phyloP scores from a whole-genome alignment of 345 rosid genomes.

The Ailanthus altissimus region DNA sequence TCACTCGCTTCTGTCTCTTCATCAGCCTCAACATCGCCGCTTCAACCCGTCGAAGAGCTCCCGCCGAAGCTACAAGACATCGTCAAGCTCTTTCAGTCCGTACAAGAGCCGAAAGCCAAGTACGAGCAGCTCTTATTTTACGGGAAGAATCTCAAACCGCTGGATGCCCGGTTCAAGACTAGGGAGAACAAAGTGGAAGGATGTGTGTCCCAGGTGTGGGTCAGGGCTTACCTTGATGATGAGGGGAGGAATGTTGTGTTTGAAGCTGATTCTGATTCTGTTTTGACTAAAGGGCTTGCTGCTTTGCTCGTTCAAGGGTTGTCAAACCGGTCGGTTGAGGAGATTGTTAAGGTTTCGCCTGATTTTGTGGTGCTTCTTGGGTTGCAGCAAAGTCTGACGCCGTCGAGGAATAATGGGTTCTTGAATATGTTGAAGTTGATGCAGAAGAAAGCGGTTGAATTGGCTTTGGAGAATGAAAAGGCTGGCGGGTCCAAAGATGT shows the following conservation, averaged over 20 bases:
- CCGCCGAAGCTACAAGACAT: constrained; percentile 90
- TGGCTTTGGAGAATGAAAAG: constrained; percentile 46
- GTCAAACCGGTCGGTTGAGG: constrained; percentile 72
- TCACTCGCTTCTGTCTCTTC: constrained; percentile 30
- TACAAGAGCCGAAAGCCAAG: constrained; percentile 67
- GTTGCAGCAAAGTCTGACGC: constrained; percentile 79
- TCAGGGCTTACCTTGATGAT: constrained; percentile 73
- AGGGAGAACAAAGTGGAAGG: constrained; percentile 87
- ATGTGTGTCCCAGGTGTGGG: constrained; percentile 96
- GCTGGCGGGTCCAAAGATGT: constrained; percentile 21
- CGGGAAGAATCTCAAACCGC: constrained; percentile 71
- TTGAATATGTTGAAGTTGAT: constrained; percentile 89
- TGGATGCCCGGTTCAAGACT: constrained; percentile 69
- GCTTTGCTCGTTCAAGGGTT: constrained; percentile 87
- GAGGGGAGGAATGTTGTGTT: constrained; percentile 58
- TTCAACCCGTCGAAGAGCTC: constrained; percentile 76
- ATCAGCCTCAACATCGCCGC: constrained; percentile 36
- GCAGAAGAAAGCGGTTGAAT: constrained; percentile 77
- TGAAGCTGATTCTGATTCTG: constrained; percentile 94
- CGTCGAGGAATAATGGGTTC: constrained; percentile 90
- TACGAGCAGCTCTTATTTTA: constrained; percentile 87
- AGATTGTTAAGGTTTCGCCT: constrained; percentile 72
- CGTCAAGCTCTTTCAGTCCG: constrained; percentile 80
- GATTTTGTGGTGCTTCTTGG: constrained; percentile 80
- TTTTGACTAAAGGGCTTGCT: constrained; percentile 82